A percentile compares a stretch with the other conserved stretches of the same genome.
phyloP scores from a whole-genome alignment of 2,329 filamentous ascomycete genomes.

The Dactylellina drechsleri region DNA sequence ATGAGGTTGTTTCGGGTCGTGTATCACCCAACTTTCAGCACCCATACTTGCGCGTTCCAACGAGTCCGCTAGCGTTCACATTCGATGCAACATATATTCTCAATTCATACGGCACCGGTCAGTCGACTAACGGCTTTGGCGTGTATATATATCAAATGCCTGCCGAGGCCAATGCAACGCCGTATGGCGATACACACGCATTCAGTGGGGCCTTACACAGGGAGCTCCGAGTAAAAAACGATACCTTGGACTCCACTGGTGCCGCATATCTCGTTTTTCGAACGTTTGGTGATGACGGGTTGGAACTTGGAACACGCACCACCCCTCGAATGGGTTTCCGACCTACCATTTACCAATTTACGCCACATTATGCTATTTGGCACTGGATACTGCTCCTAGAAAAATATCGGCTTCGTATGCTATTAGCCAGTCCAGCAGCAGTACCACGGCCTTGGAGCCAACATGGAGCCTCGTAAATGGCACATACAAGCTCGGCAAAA shows the following conservation, averaged over 20 bases:
- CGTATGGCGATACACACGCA: too few species aligned
- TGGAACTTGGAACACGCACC: too few species aligned
- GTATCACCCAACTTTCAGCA: background rate
- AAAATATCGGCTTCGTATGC: background rate
- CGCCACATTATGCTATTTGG: conserved; percentile 10
- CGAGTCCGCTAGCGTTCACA: too few species aligned
- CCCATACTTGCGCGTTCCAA: conserved; percentile 7
- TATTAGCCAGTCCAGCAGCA: background rate
- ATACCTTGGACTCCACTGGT: conserved; percentile 3
- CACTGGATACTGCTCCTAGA: conserved; percentile 4
- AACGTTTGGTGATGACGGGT: too few species aligned
- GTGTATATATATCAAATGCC: too few species aligned
- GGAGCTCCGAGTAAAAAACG: background rate
- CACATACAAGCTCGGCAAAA: background rate
- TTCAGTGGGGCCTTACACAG: conserved; percentile 8
- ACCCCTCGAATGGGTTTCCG: too few species aligned
- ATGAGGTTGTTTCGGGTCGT: background rate
- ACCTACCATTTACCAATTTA: too few species aligned
- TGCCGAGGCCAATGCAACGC: too few species aligned
- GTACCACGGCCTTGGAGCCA: background rate
- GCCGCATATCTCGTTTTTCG: conserved; percentile 7
- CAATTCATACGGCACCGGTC: too few species aligned
- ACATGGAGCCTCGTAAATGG: background rate
- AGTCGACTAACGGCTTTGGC: too few species aligned
- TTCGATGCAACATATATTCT: too few species aligned